Percentiles rank a stretch among this genome's conserved stretches.
phyloP scores from a whole-genome alignment of 2,329 filamentous ascomycete genomes.

The Diaporthe aspalathi region DNA sequence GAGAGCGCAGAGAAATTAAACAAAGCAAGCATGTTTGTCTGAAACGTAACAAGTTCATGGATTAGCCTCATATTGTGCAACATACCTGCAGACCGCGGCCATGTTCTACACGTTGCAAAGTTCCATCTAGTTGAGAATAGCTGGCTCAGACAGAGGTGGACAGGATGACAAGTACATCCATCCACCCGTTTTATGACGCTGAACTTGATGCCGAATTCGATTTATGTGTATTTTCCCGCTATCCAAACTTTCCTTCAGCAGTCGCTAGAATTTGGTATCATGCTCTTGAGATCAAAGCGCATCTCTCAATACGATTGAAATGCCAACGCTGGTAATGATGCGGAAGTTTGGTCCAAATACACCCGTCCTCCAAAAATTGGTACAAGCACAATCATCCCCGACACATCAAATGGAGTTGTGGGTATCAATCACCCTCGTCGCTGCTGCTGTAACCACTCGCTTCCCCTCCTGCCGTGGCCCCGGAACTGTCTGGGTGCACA shows the following conservation, averaged over 20 bases:
- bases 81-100: too few species aligned
- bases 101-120: too few species aligned
- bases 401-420: too few species aligned
- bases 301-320: neutral
- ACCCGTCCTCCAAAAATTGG: neutral
- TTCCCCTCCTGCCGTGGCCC: constrained; percentile 53
- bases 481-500: constrained; percentile 50
- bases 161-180: too few species aligned
- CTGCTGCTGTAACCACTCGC: constrained; percentile 52
- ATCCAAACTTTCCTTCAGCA: neutral
- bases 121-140: too few species aligned
- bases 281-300: neutral
- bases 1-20: too few species aligned
- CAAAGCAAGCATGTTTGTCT: too few species aligned
- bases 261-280: constrained; percentile 29
- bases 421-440: constrained; percentile 43
- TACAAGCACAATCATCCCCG: neutral
- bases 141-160: too few species aligned
- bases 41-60: too few species aligned
- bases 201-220: neutral
- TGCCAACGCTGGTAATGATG: neutral
- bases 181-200: neutral
- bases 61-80: too few species aligned
- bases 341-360: neutral
- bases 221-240: neutral